Percentiles rank a stretch among this genome's conserved stretches.
Conservation (phyloP, 345 rosid species). For the Aegle marmelos region DNA sequence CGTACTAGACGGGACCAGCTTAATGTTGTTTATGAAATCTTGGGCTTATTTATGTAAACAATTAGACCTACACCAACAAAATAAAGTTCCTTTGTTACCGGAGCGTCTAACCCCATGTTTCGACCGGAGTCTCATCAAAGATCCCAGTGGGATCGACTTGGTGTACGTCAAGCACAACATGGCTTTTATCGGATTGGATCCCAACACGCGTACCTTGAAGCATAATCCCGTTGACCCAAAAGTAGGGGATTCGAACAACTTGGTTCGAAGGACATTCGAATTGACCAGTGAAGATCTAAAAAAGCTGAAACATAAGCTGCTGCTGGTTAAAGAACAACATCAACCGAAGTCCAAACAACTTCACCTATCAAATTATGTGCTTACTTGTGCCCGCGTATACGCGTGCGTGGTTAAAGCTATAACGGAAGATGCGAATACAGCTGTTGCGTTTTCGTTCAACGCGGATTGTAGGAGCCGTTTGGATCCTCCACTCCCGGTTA, state of each 20-base stretch:
- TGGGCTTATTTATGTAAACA: constrained; percentile 35
- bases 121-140: constrained; percentile 23
- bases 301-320: constrained; percentile 26
- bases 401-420: constrained; percentile 30
- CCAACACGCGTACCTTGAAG: constrained; percentile 18
- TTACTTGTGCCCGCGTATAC: constrained; percentile 26
- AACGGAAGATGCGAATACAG: constrained; percentile 4
- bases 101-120: constrained; percentile 26
- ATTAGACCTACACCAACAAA: not conserved
- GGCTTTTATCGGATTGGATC: not conserved
- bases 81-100: not conserved
- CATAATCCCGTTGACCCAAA: not conserved
- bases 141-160: constrained; percentile 18
- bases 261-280: constrained; percentile 26
- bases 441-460: constrained; percentile 13
- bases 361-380: constrained; percentile 31
- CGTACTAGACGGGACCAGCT: constrained; percentile 32
- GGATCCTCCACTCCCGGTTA: constrained; percentile 35
- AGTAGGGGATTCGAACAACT: not conserved
- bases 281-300: constrained; percentile 22
- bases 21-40: constrained; percentile 35
- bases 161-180: not conserved
- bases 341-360: not conserved
- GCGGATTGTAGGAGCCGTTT: constrained; percentile 36
- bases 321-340: not conserved